A percentile compares a stretch with the other conserved stretches of the same genome.
These are phyloP conservation scores for Scorias spongiosa DNA, from an alignment of 2,329 filamentous ascomycete species.

Conservation along the genomic window DNA sequence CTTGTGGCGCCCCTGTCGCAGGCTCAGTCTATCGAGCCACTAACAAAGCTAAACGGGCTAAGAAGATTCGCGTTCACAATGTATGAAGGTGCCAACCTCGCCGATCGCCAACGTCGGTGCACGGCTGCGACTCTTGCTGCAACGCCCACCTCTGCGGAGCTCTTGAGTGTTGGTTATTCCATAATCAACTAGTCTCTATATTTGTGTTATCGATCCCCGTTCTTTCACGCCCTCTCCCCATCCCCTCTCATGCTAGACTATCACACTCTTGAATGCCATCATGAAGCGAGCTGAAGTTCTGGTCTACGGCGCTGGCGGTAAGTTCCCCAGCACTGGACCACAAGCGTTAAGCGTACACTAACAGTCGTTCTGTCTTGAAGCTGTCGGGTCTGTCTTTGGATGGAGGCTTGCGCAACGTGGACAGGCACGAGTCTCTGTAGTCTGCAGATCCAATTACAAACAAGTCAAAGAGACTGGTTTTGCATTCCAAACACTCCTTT, in stretches of 20 bases:
- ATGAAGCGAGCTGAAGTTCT: slow-evolving; percentile 2
- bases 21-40: too few relatives aligned
- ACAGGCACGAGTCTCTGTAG: slow-evolving; percentile 8
- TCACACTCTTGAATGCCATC: neutral
- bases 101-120: neutral
- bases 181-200: too few relatives aligned
- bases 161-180: too few relatives aligned
- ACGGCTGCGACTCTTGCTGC: neutral
- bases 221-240: neutral
- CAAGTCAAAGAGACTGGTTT: slow-evolving; percentile 6
- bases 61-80: too few relatives aligned
- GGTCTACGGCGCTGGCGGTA: slow-evolving; percentile 8
- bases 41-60: too few relatives aligned
- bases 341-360: neutral
- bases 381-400: slow-evolving; percentile 12
- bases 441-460: slow-evolving; percentile 12
- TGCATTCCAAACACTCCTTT: slow-evolving; percentile 8
- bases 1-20: neutral
- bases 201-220: neutral
- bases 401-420: slow-evolving; percentile 12
- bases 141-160: too few relatives aligned
- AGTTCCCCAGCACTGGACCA: neutral
- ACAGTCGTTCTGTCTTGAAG: neutral
- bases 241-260: neutral
- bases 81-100: neutral